Conservation (phyloP, 2,329 filamentous ascomycete genomes). For the Nothophaeocryptopus gaeumannii region DNA sequence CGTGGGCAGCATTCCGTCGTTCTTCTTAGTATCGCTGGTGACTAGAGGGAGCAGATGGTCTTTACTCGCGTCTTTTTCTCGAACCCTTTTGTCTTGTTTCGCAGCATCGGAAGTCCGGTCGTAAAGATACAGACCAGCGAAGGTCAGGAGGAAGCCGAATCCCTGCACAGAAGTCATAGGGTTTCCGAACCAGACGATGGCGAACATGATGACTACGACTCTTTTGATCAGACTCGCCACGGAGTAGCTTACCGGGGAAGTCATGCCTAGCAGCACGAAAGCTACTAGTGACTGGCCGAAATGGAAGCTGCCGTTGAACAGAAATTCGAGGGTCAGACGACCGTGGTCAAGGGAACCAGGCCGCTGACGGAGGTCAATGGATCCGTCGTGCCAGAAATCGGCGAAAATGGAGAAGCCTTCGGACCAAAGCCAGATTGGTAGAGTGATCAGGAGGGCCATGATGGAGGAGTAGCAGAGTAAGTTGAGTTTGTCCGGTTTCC, state of each 20-base stretch:
- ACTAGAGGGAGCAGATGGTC: constrained; percentile 66
- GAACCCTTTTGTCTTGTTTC: constrained; percentile 78
- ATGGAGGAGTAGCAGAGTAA: constrained; percentile 95
- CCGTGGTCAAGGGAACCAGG: constrained; percentile 68
- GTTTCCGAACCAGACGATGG: constrained; percentile 94
- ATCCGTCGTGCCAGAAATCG: constrained; percentile 79
- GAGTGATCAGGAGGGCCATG: constrained; percentile 81
- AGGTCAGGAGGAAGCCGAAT: constrained; percentile 82
- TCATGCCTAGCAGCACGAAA: constrained; percentile 85
- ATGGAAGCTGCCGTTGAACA: constrained; percentile 96
- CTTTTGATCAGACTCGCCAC: constrained; percentile 95
- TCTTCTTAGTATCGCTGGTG: constrained; percentile 33
- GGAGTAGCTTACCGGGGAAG: constrained; percentile 94
- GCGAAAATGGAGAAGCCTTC: constrained; percentile 76
- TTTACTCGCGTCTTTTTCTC: constrained; percentile 58
- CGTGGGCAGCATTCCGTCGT: constrained; percentile 28
- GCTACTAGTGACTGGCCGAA: constrained; percentile 95
- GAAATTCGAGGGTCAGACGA: constrained; percentile 70
- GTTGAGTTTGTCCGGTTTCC: constrained; percentile 94
- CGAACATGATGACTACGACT: constrained; percentile 92
- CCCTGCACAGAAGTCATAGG: constrained; percentile 80
- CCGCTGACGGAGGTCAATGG: constrained; percentile 71
- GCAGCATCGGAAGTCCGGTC: constrained; percentile 86
- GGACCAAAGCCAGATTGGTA: constrained; percentile 88
- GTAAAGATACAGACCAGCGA: constrained; percentile 90